Percentiles rank a stretch among this genome's conserved stretches.
phyloP scores from a whole-genome alignment of 2,329 filamentous ascomycete genomes.

The Fusarium chlamydosporum region DNA sequence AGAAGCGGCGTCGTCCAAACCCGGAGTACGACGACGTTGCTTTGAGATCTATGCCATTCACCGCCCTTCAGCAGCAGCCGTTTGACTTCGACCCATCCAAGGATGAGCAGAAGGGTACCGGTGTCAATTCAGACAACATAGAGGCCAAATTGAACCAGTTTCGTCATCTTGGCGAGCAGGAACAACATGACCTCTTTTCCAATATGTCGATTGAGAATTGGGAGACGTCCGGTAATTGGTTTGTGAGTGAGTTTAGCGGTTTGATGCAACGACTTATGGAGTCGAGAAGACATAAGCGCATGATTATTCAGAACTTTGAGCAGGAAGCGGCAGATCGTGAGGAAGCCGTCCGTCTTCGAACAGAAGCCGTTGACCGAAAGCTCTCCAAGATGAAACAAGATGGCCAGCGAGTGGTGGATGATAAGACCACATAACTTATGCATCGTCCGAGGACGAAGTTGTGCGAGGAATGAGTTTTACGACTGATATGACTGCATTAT shows the following conservation, averaged over 20 bases:
- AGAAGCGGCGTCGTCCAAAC: conserved; percentile 61
- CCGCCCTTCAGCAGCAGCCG: conserved; percentile 64
- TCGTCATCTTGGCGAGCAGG: conserved; percentile 60
- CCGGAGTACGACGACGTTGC: conserved; percentile 71
- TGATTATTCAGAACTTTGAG: conserved; percentile 66
- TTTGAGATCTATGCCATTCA: conserved; percentile 68
- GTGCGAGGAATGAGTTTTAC: conserved; percentile 36
- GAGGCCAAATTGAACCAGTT: conserved; percentile 66
- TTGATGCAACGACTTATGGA: conserved; percentile 65
- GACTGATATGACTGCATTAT: conserved; percentile 50
- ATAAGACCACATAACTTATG: conserved; percentile 49
- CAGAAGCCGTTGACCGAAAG: conserved; percentile 68
- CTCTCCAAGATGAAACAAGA: conserved; percentile 69
- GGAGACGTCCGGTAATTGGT: conserved; percentile 73
- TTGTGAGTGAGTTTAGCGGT: conserved; percentile 66
- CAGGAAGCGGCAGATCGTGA: conserved; percentile 68
- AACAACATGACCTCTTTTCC: conserved; percentile 66
- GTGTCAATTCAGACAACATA: conserved; percentile 59
- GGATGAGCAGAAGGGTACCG: conserved; percentile 55
- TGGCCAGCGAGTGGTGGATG: conserved; percentile 68
- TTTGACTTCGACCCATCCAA: conserved; percentile 71
- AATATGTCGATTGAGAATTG: conserved; percentile 69
- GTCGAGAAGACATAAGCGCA: conserved; percentile 65
- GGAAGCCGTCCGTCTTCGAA: conserved; percentile 66
- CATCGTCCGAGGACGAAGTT: conserved; percentile 2